Conservation (phyloP, 176 grass and related monocot species). For the Oryza glumipatula region DNA sequence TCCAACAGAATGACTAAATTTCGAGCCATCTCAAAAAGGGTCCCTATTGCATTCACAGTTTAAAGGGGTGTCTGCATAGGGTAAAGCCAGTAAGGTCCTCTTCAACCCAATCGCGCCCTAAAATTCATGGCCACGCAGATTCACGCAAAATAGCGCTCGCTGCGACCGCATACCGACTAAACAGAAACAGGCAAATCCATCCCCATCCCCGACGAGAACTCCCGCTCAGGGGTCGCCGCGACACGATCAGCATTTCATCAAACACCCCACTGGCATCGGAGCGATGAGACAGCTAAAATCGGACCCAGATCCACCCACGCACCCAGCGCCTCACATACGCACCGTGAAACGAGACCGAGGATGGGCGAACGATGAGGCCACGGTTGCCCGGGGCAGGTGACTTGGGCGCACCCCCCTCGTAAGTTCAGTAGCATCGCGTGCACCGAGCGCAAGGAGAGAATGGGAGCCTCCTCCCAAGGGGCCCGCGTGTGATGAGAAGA, state of each 20-base stretch:
- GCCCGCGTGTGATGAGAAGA: background rate
- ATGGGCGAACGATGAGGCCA: background rate
- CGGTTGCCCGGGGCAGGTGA: background rate
- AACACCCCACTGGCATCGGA: background rate
- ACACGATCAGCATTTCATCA: background rate
- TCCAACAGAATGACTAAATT: background rate
- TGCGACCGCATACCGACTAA: background rate
- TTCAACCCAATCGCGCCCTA: background rate
- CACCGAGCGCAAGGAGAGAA: background rate
- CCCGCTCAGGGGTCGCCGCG: background rate
- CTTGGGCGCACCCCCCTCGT: background rate
- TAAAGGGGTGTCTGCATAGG: background rate
- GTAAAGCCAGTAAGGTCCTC: background rate
- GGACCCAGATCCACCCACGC: background rate
- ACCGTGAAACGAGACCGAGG: background rate
- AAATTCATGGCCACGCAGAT: background rate
- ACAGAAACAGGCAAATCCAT: background rate
- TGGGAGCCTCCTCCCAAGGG: background rate
- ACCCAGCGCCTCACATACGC: constrained; percentile 8
- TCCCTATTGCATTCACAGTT: background rate
- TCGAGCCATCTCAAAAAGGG: background rate
- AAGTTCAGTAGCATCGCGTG: background rate
- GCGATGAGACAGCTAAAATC: background rate
- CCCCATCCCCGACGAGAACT: background rate
- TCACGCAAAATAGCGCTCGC: background rate